Percentiles rank a stretch among this genome's conserved stretches.
These are phyloP conservation scores for Fusarium falciforme DNA, from an alignment of 2,329 filamentous ascomycete genomes.

Conservation along the genomic window DNA sequence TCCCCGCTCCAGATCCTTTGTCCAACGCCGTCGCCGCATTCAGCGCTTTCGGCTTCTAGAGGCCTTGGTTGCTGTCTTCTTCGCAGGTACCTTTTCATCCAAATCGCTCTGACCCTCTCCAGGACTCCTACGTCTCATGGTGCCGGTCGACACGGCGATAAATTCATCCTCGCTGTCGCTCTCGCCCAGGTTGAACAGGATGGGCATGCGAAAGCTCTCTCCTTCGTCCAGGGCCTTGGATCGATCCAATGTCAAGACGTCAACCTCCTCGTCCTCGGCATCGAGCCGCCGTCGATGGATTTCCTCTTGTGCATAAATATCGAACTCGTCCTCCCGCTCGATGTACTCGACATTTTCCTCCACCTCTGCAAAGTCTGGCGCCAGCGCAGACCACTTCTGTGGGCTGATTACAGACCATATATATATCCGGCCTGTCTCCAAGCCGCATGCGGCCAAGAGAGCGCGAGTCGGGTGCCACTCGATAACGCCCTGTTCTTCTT, in stretches of 20 bases:
- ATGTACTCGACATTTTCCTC: constrained; percentile 99
- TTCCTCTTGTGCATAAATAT: constrained; percentile 95
- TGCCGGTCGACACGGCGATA: constrained; percentile 75
- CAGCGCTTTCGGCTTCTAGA: constrained; percentile 54
- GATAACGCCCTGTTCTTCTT: constrained; percentile 95
- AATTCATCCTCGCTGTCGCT: constrained; percentile 96
- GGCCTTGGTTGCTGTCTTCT: constrained; percentile 54
- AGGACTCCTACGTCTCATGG: constrained; percentile 87
- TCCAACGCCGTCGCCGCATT: not conserved
- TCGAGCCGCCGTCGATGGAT: constrained; percentile 91
- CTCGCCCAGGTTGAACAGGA: constrained; percentile 91
- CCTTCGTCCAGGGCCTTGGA: constrained; percentile 70
- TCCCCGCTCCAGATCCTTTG: constrained; percentile 3
- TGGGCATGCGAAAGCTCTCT: constrained; percentile 86
- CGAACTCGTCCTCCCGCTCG: constrained; percentile 96
- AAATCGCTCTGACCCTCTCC: constrained; percentile 75
- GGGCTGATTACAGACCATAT: constrained; percentile 96
- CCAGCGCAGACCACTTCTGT: constrained; percentile 96
- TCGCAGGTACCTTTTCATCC: constrained; percentile 53
- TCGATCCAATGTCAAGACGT: constrained; percentile 83
- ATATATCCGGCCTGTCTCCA: constrained; percentile 93
- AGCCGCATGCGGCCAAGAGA: constrained; percentile 88
- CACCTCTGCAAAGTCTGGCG: constrained; percentile 96
- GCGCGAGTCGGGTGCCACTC: constrained; percentile 96
- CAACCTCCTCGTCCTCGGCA: constrained; percentile 91